phyloP scores from a whole-genome alignment of 129 eudicot species.

The Artemisia tridentata region DNA sequence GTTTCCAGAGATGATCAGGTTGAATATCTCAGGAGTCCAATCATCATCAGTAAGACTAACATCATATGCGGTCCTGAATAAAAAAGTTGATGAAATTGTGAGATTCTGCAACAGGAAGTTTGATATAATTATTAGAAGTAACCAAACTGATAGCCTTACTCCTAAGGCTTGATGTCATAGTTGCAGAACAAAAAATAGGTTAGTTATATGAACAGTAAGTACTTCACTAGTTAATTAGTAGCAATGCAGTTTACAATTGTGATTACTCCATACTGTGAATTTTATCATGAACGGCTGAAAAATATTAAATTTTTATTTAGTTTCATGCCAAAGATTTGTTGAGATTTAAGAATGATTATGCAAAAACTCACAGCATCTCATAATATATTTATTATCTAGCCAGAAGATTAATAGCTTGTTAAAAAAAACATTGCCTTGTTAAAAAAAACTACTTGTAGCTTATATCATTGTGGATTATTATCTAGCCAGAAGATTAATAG shows the following conservation, averaged over 20 bases:
- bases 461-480: not conserved
- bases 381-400: not conserved
- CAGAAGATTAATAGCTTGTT: no score
- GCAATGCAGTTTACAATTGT: not conserved
- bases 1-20: slow-evolving; percentile 63
- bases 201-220: no score
- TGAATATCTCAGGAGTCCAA: slow-evolving; percentile 67
- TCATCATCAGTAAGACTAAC: slow-evolving; percentile 72
- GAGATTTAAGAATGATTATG: not conserved
- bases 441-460: not conserved
- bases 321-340: not conserved
- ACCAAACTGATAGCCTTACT: not conserved
- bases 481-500: no score
- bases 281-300: not conserved
- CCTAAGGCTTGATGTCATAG: not conserved
- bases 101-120: slow-evolving; percentile 10
- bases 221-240: not conserved
- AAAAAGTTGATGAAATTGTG: slow-evolving; percentile 1
- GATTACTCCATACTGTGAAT: not conserved
- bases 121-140: not conserved
- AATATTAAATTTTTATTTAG: not conserved
- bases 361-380: not conserved
- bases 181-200: not conserved
- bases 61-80: slow-evolving; percentile 84
- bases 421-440: slow-evolving; percentile 6